phyloP scores from a whole-genome alignment of 345 rosid genomes.

The Citrus medica region DNA sequence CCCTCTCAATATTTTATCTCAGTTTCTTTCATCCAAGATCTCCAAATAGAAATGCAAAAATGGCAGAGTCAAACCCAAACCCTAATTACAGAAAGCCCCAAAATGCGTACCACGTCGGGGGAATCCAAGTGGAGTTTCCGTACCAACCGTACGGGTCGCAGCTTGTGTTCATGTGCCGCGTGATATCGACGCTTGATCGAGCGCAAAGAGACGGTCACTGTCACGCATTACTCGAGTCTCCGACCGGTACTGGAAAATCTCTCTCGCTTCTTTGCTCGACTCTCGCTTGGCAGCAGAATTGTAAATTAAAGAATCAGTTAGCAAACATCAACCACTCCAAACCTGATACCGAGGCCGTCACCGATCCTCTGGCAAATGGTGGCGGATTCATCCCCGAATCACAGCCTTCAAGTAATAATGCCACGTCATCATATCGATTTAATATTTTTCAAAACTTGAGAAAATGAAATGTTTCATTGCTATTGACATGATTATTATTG shows the following conservation, averaged over 20 bases:
- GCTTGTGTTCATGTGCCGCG: constrained; percentile 93
- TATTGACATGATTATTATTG: not conserved
- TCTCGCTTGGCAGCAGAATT: constrained; percentile 87
- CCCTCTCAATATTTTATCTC: not conserved
- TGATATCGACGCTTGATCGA: constrained; percentile 88
- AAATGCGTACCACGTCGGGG: constrained; percentile 56
- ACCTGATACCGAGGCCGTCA: constrained; percentile 59
- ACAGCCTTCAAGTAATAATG: constrained; percentile 57
- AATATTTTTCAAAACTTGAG: not conserved
- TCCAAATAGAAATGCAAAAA: not conserved
- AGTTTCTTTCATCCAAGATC: not conserved
- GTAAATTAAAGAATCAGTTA: constrained; percentile 32
- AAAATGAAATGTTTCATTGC: not conserved
- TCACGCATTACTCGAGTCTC: constrained; percentile 92
- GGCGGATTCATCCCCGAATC: constrained; percentile 90
- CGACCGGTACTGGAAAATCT: constrained; percentile 96
- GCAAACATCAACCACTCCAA: constrained; percentile 44
- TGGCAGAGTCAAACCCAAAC: constrained; percentile 19
- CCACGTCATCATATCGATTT: not conserved
- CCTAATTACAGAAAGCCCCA: constrained; percentile 38
- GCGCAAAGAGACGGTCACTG: constrained; percentile 81
- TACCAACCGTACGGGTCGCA: constrained; percentile 94
- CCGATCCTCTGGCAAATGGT: constrained; percentile 80
- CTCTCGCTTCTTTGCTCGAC: constrained; percentile 94
- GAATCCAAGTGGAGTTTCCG: constrained; percentile 81